Evolutionary conservation across 306 rosid genomes (phyloP), one percentile per base, ranked within the genome.

Genomic region (Prunus kanzakura): DNA sequence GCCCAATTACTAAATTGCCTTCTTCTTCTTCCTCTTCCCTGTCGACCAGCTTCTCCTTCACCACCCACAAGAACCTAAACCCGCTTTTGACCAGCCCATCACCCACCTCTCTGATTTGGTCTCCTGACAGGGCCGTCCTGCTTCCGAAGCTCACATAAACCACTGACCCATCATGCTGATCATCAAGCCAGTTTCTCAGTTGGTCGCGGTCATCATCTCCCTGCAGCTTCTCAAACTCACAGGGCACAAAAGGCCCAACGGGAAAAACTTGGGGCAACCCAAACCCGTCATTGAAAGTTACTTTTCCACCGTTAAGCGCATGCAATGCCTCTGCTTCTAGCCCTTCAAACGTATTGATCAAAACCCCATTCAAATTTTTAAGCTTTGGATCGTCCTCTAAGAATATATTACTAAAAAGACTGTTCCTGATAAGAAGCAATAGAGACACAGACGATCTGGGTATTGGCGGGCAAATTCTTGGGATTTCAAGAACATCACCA

Each of bases 101-200:
- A 27, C 88, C 87, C 2, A 87, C 29, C 79, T 91, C 96, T 58
- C 72, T 84, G 19, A 80, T 81, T 70, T 91, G 96, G 0, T 82
- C 78, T 16, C 85, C 79, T 2, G 73, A 82, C 38, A 79, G 23
- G 14, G 89, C 77, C 0, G 81, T 82, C 38, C 84, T 76, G 30
- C 92, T 91, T 0, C 91, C 92, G 72, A 89, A 91, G 74, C 90
- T 62, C 11, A 80, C 85, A 45, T 73, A 87, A 27, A 91, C 87
- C 5, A 91, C 93, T 14, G 91, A 87, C 2, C 71, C 83, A 3
- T n/a, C 46, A 11, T 85, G 76, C 25, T 78, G 86, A 6, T 68
- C 69, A 27, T 88, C 81, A 15, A 91, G 87, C 90, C 35, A 32
- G 35, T 32, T 32, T 32, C 35, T 32, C 35, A 32, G 35, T 32